Conservation (phyloP, 257 asterid species). For the Eustoma russellianum region DNA sequence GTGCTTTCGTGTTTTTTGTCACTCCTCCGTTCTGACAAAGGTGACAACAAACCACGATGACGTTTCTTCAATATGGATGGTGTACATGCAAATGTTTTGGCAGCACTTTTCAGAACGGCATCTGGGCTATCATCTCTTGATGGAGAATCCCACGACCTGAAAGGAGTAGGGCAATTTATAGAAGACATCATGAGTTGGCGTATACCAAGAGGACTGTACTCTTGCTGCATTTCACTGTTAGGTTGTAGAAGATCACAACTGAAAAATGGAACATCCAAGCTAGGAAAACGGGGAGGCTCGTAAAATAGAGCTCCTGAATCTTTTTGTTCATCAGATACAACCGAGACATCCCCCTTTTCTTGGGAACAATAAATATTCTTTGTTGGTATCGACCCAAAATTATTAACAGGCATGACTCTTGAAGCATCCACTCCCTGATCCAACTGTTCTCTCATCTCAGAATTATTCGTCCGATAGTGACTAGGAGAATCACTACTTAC, state of each 20-base stretch:
- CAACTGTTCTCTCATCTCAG: slow-evolving; percentile 17
- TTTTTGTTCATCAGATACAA: slow-evolving; percentile 26
- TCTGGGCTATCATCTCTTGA: slow-evolving; percentile 68
- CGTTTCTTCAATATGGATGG: slow-evolving; percentile 93
- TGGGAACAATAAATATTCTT: slow-evolving; percentile 31
- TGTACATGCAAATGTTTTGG: slow-evolving; percentile 65
- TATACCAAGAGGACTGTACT: slow-evolving; percentile 93
- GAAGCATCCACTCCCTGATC: slow-evolving; percentile 30
- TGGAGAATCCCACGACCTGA: slow-evolving; percentile 76
- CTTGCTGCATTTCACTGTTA: slow-evolving; percentile 70
- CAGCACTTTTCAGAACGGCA: slow-evolving; percentile 79
- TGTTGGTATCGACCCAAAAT: slow-evolving; percentile 33
- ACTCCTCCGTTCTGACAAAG: slow-evolving; percentile 72
- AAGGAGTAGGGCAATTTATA: slow-evolving; percentile 45
- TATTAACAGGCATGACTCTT: slow-evolving; percentile 44
- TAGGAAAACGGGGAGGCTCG: slow-evolving; percentile 94
- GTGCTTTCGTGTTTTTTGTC: slow-evolving; percentile 57
- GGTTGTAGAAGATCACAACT: slow-evolving; percentile 87
- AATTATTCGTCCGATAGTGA: slow-evolving; percentile 15
- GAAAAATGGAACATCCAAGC: slow-evolving; percentile 79
- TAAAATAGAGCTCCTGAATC: slow-evolving; percentile 65
- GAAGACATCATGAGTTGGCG: slow-evolving; percentile 89
- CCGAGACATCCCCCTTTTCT: slow-evolving; percentile 21
- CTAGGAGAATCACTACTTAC: slow-evolving; percentile 27
- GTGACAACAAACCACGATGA: slow-evolving; percentile 75